These are phyloP conservation scores for Talaromyces sp. DNA, from an alignment of 2,329 filamentous ascomycete genomes.

Conservation along the genomic window DNA sequence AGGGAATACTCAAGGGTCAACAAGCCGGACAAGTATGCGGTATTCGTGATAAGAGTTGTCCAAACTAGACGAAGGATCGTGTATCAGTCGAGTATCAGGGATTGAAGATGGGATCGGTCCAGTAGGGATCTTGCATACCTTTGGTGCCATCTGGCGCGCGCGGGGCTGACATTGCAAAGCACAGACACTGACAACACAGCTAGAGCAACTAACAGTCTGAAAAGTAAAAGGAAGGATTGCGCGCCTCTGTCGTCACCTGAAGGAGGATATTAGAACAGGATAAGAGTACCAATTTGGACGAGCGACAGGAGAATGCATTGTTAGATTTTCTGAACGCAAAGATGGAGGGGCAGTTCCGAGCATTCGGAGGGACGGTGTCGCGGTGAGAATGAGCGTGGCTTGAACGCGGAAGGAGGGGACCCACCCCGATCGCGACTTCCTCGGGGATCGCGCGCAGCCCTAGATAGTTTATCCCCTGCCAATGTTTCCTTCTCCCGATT, in stretches of 20 bases:
- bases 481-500: background rate
- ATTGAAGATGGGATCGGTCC: background rate
- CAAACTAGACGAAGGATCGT: slow-evolving; percentile 57
- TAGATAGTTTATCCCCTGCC: background rate
- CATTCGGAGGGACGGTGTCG: background rate
- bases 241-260: background rate
- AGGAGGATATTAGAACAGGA: background rate
- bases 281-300: background rate
- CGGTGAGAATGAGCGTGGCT: background rate
- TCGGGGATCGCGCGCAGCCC: background rate
- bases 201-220: too few species aligned
- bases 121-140: slow-evolving; percentile 8
- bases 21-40: slow-evolving; percentile 74
- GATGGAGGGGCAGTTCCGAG: background rate
- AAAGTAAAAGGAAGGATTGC: background rate
- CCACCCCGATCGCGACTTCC: slow-evolving; percentile 1
- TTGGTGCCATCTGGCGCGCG: slow-evolving; percentile 4
- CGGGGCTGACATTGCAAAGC: background rate
- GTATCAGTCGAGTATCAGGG: background rate
- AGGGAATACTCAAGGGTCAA: slow-evolving; percentile 78
- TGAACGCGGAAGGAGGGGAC: background rate
- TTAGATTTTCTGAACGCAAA: background rate
- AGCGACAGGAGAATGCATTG: background rate
- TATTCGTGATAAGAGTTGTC: slow-evolving; percentile 84
- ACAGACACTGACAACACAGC: background rate